phyloP scores from a whole-genome alignment of 2,329 filamentous ascomycete species.

The Passalora sequoiae region DNA sequence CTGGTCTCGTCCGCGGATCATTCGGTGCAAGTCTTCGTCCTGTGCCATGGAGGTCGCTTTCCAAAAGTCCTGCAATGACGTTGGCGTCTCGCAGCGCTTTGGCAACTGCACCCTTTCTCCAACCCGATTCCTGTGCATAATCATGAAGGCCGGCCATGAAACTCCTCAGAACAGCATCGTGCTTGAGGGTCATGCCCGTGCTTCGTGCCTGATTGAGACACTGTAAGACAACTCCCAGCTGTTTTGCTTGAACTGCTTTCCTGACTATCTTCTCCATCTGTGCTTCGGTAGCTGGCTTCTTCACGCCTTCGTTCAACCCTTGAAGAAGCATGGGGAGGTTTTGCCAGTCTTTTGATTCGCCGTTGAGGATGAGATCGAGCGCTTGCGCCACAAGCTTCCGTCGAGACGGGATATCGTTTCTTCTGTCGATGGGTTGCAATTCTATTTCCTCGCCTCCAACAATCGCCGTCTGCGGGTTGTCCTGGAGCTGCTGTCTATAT shows the following conservation, averaged over 20 bases:
- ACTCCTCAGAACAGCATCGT: slow-evolving; percentile 28
- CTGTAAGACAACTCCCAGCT: slow-evolving; percentile 29
- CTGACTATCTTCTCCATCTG: slow-evolving; percentile 34
- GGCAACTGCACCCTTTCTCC: slow-evolving; percentile 35
- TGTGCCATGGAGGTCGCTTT: slow-evolving; percentile 37
- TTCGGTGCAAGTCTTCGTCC: slow-evolving; percentile 17
- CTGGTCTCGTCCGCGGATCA: slow-evolving; percentile 34
- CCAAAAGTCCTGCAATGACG: slow-evolving; percentile 39
- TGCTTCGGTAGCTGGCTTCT: slow-evolving; percentile 15
- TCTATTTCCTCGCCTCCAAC: slow-evolving; percentile 39
- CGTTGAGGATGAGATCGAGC: slow-evolving; percentile 28
- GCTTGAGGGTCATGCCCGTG: slow-evolving; percentile 34
- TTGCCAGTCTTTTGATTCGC: slow-evolving; percentile 30
- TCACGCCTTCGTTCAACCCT: slow-evolving; percentile 28
- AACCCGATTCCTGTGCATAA: slow-evolving; percentile 32
- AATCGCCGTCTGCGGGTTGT: slow-evolving; percentile 40
- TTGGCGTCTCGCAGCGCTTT: slow-evolving; percentile 38
- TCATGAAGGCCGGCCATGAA: slow-evolving; percentile 36
- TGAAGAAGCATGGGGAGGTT: slow-evolving; percentile 33
- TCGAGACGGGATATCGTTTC: slow-evolving; percentile 29
- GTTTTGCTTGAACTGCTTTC: slow-evolving; percentile 28
- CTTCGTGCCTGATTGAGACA: slow-evolving; percentile 30
- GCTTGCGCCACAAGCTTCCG: slow-evolving; percentile 27
- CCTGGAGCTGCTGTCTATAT: slow-evolving; percentile 39
- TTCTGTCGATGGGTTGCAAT: slow-evolving; percentile 32